Percentiles rank a stretch among this genome's conserved stretches.
Conservation (phyloP, 192 early-diverging fungal species). For the Diversispora epigaea region DNA sequence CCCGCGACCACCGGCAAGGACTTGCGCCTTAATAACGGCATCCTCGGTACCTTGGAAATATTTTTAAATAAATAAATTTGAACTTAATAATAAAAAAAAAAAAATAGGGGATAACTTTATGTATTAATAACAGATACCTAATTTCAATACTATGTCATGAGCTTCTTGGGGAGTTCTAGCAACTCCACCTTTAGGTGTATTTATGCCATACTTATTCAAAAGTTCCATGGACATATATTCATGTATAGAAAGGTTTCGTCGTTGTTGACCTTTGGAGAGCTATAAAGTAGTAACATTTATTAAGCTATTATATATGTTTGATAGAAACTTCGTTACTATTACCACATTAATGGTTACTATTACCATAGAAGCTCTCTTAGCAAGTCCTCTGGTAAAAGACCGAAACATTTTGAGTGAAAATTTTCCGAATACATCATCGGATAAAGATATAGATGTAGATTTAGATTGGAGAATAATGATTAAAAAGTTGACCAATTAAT, state of each 20-base stretch:
- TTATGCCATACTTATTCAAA: conserved; percentile 87
- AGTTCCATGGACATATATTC: conserved; percentile 96
- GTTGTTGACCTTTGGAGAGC: conserved; percentile 53
- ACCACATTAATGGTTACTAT: no score
- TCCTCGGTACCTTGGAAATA: conserved; percentile 57
- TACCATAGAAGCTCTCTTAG: no score
- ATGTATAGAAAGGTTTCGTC: conserved; percentile 94
- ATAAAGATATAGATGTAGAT: no score
- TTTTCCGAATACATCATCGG: neutral
- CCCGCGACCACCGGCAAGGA: conserved; percentile 97
- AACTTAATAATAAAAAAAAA: neutral
- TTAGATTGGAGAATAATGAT: no score
- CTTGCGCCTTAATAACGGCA: conserved; percentile 81
- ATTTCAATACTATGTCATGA: conserved; percentile 75
- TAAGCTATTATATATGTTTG: no score
- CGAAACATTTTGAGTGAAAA: neutral
- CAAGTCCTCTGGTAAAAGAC: no score
- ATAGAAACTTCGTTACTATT: no score
- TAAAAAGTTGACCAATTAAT: no score
- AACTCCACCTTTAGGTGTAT: conserved; percentile 83
- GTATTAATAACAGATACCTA: conserved; percentile 56
- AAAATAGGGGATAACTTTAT: neutral
- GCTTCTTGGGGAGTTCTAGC: conserved; percentile 89
- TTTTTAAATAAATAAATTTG: neutral
- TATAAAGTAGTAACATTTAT: neutral